These are phyloP conservation scores for Trametes maxima DNA, from an alignment of 768 basidiomycete genomes.

Conservation along the genomic window DNA sequence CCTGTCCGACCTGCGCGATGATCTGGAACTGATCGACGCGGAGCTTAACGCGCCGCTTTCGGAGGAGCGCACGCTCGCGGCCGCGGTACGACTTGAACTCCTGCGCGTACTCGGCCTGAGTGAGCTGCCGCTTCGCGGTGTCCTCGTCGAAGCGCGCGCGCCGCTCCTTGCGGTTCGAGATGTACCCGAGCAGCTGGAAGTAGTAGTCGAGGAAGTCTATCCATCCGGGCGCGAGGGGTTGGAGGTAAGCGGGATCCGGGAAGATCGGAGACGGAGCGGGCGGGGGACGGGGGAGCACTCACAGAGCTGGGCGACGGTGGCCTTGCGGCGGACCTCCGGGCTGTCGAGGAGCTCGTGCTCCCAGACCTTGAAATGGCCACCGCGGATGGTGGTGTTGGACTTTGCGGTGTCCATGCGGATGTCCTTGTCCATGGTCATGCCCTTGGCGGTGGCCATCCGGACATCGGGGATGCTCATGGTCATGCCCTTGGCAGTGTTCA, in stretches of 20 bases:
- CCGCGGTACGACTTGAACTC: conserved; percentile 95
- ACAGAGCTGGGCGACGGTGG: conserved; percentile 98
- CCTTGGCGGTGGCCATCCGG: conserved; percentile 68
- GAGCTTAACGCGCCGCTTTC: conserved; percentile 90
- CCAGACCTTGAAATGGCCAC: conserved; percentile 67
- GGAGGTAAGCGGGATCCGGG: neutral
- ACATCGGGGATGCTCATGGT: conserved; percentile 51
- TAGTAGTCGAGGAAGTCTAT: conserved; percentile 97
- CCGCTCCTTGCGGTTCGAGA: conserved; percentile 83
- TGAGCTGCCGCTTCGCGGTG: conserved; percentile 66
- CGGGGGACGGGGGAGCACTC: conserved; percentile 34
- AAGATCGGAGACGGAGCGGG: neutral
- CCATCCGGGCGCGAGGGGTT: neutral
- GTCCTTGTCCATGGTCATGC: conserved; percentile 51
- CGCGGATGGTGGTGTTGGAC: conserved; percentile 55
- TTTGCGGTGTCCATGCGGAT: conserved; percentile 71
- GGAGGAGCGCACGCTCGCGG: conserved; percentile 87
- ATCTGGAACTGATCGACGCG: conserved; percentile 96
- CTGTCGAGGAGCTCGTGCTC: conserved; percentile 85
- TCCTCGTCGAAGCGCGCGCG: conserved; percentile 82
- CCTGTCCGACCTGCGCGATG: conserved; percentile 98
- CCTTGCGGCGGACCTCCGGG: conserved; percentile 89
- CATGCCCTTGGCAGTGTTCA: conserved; percentile 76
- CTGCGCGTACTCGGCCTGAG: conserved; percentile 56
- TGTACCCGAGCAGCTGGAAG: conserved; percentile 91